phyloP scores from a whole-genome alignment of 1,139 yeast species.

The Suhomyces wounanorum region DNA sequence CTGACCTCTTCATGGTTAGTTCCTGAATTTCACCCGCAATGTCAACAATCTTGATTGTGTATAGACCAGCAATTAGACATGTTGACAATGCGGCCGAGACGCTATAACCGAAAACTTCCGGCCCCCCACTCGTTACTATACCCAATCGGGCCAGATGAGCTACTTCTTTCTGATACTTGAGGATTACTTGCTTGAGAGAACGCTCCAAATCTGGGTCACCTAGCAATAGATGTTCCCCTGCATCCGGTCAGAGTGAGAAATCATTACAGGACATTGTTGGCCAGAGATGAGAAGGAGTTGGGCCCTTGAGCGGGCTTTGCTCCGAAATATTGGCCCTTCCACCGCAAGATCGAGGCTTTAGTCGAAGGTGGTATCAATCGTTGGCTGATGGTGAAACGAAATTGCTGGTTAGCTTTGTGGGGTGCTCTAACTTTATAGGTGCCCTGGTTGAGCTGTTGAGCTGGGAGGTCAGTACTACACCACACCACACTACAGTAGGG shows the following conservation, averaged over 20 bases:
- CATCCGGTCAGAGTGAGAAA: neutral
- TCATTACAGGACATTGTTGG: neutral
- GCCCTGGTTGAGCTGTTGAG: too few species aligned
- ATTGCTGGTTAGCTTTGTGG: neutral
- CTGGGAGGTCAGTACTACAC: neutral
- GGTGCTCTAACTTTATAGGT: too few species aligned
- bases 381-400: neutral
- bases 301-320: neutral
- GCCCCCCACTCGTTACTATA: neutral
- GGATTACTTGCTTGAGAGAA: neutral
- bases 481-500: neutral
- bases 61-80: neutral
- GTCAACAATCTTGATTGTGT: neutral
- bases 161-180: neutral
- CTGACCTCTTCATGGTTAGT: neutral
- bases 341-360: too few species aligned
- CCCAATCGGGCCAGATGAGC: neutral
- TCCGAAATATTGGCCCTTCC: neutral
- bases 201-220: neutral
- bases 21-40: neutral
- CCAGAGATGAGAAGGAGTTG: neutral
- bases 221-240: neutral
- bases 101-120: neutral
- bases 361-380: neutral
- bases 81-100: neutral